phyloP scores from a whole-genome alignment of 371 early-diverging fungal genomes.

The Mortierella sp. region DNA sequence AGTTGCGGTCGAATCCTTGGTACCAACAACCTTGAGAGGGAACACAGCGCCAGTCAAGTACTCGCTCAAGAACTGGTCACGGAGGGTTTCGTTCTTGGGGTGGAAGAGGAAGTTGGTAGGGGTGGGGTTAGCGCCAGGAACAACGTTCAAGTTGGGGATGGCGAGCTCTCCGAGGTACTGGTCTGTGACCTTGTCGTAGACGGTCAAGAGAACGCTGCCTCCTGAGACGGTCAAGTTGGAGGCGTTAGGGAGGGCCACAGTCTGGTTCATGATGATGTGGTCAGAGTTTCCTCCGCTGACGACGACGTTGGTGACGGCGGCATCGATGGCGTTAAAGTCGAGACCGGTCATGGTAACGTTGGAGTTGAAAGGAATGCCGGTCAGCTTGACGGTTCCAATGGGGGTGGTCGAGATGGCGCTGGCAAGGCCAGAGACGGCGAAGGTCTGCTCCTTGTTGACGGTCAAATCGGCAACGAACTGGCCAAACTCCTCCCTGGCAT shows the following conservation, averaged over 20 bases:
- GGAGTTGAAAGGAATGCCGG: conserved; percentile 68
- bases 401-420: conserved; percentile 63
- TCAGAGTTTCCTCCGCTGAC: conserved; percentile 63
- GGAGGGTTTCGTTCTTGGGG: conserved; percentile 60
- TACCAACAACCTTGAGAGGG: conserved; percentile 63
- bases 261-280: conserved; percentile 60
- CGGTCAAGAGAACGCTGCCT: conserved; percentile 63
- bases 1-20: conserved; percentile 60
- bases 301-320: conserved; percentile 62
- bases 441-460: conserved; percentile 59
- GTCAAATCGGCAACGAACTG: conserved; percentile 64
- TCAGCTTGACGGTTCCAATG: conserved; percentile 61
- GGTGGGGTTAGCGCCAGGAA: conserved; percentile 62
- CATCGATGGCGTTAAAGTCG: conserved; percentile 64
- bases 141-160: conserved; percentile 61
- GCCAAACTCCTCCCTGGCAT: conserved; percentile 60
- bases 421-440: conserved; percentile 63
- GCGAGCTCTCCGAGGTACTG: conserved; percentile 64
- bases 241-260: conserved; percentile 65
- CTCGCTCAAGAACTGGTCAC: conserved; percentile 62
- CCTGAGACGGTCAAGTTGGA: conserved; percentile 65
- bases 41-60: conserved; percentile 66
- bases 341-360: conserved; percentile 66
- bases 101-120: conserved; percentile 65
- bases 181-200: conserved; percentile 56